phyloP scores from a whole-genome alignment of 2,329 filamentous ascomycete genomes.

The Monilinia polystroma region DNA sequence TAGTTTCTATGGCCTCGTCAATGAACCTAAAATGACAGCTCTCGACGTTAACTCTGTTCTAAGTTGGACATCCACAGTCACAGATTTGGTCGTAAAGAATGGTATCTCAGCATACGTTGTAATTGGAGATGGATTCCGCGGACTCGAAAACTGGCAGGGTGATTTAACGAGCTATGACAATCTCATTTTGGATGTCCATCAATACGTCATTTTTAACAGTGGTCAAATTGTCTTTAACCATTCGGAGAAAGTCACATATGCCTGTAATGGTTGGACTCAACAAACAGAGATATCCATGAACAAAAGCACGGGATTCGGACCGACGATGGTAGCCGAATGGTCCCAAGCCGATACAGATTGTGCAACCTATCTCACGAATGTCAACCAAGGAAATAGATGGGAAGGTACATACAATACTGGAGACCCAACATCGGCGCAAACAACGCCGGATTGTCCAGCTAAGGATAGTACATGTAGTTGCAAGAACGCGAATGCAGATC shows the following conservation, averaged over 20 bases:
- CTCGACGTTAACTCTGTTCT: slow-evolving; percentile 67
- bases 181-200: slow-evolving; percentile 91
- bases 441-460: slow-evolving; percentile 74
- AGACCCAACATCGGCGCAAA: slow-evolving; percentile 53
- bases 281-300: slow-evolving; percentile 74
- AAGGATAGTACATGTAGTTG: slow-evolving; percentile 68
- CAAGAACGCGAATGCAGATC: slow-evolving; percentile 70
- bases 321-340: slow-evolving; percentile 95
- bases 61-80: slow-evolving; percentile 75
- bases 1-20: slow-evolving; percentile 88
- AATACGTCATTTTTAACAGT: slow-evolving; percentile 97
- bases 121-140: slow-evolving; percentile 94
- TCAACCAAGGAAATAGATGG: slow-evolving; percentile 86
- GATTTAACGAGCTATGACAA: slow-evolving; percentile 68
- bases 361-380: slow-evolving; percentile 81
- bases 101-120: slow-evolving; percentile 72
- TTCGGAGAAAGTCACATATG: slow-evolving; percentile 79
- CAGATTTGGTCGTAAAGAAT: slow-evolving; percentile 71
- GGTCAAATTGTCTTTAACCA: slow-evolving; percentile 81
- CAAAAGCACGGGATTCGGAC: slow-evolving; percentile 77
- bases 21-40: slow-evolving; percentile 85
- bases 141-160: slow-evolving; percentile 86
- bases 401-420: slow-evolving; percentile 78
- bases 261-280: slow-evolving; percentile 81
- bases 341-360: slow-evolving; percentile 97